These are phyloP conservation scores for Candida tibetensis DNA, from an alignment of 805 yeast genomes.

Conservation along the genomic window DNA sequence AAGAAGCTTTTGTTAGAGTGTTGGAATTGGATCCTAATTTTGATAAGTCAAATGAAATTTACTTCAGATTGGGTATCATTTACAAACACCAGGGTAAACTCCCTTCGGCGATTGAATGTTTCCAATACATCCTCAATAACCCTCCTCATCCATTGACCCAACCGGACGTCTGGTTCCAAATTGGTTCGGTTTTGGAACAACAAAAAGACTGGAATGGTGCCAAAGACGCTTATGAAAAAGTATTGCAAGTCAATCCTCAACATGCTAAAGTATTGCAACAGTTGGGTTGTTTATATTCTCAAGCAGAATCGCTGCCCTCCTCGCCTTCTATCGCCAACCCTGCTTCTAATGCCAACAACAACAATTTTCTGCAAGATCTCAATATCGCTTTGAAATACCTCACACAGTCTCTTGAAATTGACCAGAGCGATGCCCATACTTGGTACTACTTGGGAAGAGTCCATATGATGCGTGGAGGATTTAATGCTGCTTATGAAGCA, in stretches of 20 bases:
- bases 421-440: slow-evolving; percentile 87
- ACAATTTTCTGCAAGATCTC: slow-evolving; percentile 67
- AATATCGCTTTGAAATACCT: slow-evolving; percentile 79
- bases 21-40: slow-evolving; percentile 93
- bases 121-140: slow-evolving; percentile 81
- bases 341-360: slow-evolving; percentile 5
- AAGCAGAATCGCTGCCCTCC: slow-evolving; percentile 23
- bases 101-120: slow-evolving; percentile 87
- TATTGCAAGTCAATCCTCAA: slow-evolving; percentile 81
- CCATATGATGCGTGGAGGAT: slow-evolving; percentile 93
- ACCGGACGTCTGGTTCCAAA: slow-evolving; percentile 98
- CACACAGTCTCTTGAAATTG: slow-evolving; percentile 85
- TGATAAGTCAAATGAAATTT: slow-evolving; percentile 94
- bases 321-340: slow-evolving; percentile 4
- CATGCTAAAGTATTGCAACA: slow-evolving; percentile 97
- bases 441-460: slow-evolving; percentile 98
- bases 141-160: slow-evolving; percentile 97
- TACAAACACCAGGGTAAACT: slow-evolving; percentile 92
- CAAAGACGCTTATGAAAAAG: slow-evolving; percentile 92
- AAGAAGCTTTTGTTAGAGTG: slow-evolving; percentile 96
- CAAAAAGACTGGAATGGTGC: slow-evolving; percentile 91
- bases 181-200: slow-evolving; percentile 93
- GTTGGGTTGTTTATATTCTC: slow-evolving; percentile 90
- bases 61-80: slow-evolving; percentile 92
- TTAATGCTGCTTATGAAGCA: slow-evolving; percentile 94